A percentile compares a stretch with the other conserved stretches of the same genome.
Evolutionary conservation across 768 basidiomycete species (phyloP).

Genomic region (Phanerochaete sordida): DNA sequence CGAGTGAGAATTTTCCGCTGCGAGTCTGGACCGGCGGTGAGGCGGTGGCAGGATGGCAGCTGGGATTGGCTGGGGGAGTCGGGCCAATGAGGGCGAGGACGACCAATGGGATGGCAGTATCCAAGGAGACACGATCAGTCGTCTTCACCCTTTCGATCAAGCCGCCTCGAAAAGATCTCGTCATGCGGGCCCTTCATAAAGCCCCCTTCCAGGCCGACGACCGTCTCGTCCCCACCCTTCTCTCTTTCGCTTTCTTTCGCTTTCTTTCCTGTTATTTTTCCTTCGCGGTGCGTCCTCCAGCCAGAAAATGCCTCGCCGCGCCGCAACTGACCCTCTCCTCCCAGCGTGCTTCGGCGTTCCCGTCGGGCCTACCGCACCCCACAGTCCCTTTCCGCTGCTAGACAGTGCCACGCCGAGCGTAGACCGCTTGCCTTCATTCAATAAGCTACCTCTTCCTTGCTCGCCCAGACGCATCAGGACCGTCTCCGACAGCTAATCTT

Average conservation of each 20-base stretch:
- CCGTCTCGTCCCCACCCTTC: conserved; percentile 32
- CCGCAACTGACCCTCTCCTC: not conserved
- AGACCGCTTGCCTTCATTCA: conserved; percentile 56
- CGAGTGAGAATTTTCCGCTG: not conserved
- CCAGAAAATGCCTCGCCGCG: not conserved
- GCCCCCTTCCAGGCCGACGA: conserved; percentile 5
- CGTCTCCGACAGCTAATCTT: conserved; percentile 25
- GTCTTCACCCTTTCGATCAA: conserved; percentile 3
- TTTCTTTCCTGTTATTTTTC: conserved; percentile 33
- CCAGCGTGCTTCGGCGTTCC: conserved; percentile 41
- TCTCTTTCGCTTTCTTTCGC: conserved; percentile 32
- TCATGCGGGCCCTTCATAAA: conserved; percentile 34
- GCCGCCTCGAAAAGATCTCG: conserved; percentile 9
- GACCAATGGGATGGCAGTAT: conserved; percentile 8
- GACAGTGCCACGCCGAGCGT: conserved; percentile 66
- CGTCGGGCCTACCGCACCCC: conserved; percentile 35
- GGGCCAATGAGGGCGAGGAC: not conserved
- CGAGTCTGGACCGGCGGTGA: not conserved
- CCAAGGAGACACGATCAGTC: conserved; percentile 15
- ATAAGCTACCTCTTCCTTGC: conserved; percentile 38
- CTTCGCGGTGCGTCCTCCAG: conserved; percentile 37
- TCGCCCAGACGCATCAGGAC: conserved; percentile 24
- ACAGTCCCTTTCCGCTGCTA: conserved; percentile 49
- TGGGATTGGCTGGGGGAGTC: too few relatives aligned
- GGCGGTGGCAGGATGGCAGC: not conserved